Percentiles rank a stretch among this genome's conserved stretches.
Evolutionary conservation across 2,329 filamentous ascomycete species (phyloP).

Genomic region (Dothistroma pini): DNA sequence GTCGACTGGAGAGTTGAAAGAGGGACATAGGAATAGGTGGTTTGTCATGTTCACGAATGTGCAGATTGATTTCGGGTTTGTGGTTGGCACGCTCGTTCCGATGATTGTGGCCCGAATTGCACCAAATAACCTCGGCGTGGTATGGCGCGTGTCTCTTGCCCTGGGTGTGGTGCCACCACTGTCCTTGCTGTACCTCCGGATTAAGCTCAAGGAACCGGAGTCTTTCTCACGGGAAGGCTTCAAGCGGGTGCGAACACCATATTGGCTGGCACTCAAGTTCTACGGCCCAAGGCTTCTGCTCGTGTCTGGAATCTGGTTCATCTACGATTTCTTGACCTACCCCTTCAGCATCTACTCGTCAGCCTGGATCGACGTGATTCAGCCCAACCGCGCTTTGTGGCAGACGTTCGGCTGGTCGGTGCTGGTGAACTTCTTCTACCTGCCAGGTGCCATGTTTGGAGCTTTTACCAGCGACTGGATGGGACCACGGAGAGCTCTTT

Average conservation of each 20-base stretch:
- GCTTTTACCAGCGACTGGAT: constrained; percentile 74
- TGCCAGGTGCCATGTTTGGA: constrained; percentile 76
- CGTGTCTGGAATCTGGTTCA: constrained; percentile 77
- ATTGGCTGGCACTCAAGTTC: constrained; percentile 55
- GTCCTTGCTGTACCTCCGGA: constrained; percentile 64
- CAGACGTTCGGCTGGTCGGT: constrained; percentile 85
- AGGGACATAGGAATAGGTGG: constrained; percentile 80
- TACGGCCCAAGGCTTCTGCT: constrained; percentile 70
- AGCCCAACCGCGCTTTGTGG: constrained; percentile 59
- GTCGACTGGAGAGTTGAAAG: constrained; percentile 75
- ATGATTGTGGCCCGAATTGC: constrained; percentile 50
- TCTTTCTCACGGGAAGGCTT: constrained; percentile 70
- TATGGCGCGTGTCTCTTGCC: constrained; percentile 79
- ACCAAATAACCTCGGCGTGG: constrained; percentile 61
- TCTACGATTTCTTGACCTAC: constrained; percentile 76
- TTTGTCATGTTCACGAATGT: constrained; percentile 76
- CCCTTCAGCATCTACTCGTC: constrained; percentile 83
- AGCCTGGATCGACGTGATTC: constrained; percentile 67
- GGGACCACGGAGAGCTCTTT: constrained; percentile 72
- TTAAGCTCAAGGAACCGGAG: constrained; percentile 73
- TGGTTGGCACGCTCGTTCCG: constrained; percentile 74
- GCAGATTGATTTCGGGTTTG: constrained; percentile 82
- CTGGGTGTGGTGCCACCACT: constrained; percentile 75
- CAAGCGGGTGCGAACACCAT: constrained; percentile 51
- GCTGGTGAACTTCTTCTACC: constrained; percentile 82